A percentile compares a stretch with the other conserved stretches of the same genome.
Evolutionary conservation across 2,329 filamentous ascomycete genomes (phyloP).

Genomic region (Ramichloridium luteum): DNA sequence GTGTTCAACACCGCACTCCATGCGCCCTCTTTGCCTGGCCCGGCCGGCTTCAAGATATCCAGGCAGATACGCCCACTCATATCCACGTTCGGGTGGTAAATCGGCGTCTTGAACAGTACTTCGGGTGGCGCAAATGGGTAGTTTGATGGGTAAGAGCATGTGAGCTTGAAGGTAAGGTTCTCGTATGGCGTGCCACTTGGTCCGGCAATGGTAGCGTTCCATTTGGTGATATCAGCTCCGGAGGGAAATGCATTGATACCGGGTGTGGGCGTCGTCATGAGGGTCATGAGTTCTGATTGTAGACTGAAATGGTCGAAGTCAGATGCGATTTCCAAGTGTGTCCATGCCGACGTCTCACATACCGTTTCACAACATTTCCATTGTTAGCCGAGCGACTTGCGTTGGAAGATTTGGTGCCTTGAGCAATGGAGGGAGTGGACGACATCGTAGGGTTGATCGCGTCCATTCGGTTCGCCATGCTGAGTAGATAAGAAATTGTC

Average conservation of each 20-base stretch:
- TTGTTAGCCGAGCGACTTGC: constrained; percentile 19
- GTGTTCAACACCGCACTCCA: constrained; percentile 98
- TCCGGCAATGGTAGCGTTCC: constrained; percentile 88
- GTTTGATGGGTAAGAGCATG: constrained; percentile 78
- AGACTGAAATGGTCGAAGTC: too few relatives aligned
- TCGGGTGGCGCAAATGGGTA: constrained; percentile 87
- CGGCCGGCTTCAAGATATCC: constrained; percentile 68
- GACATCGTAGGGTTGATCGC: constrained; percentile 19
- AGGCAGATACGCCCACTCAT: constrained; percentile 94
- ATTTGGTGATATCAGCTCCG: constrained; percentile 79
- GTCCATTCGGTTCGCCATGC: constrained; percentile 22
- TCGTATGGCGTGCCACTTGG: constrained; percentile 87
- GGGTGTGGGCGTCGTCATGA: constrained; percentile 90
- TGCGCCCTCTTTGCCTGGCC: constrained; percentile 50
- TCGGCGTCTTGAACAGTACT: constrained; percentile 94
- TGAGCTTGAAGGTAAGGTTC: constrained; percentile 78
- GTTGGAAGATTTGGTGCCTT: constrained; percentile 20
- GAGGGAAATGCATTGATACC: constrained; percentile 92
- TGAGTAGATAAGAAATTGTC: constrained; percentile 1
- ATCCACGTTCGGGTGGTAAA: constrained; percentile 98
- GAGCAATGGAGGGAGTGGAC: constrained; percentile 21
- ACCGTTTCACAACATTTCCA: constrained; percentile 38
- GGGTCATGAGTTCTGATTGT: constrained; percentile 94
- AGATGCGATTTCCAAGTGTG: too few relatives aligned
- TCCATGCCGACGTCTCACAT: constrained; percentile 8